These are phyloP conservation scores for Ceratocystis cubensis DNA, from an alignment of 2,329 filamentous ascomycete genomes.

Conservation along the genomic window DNA sequence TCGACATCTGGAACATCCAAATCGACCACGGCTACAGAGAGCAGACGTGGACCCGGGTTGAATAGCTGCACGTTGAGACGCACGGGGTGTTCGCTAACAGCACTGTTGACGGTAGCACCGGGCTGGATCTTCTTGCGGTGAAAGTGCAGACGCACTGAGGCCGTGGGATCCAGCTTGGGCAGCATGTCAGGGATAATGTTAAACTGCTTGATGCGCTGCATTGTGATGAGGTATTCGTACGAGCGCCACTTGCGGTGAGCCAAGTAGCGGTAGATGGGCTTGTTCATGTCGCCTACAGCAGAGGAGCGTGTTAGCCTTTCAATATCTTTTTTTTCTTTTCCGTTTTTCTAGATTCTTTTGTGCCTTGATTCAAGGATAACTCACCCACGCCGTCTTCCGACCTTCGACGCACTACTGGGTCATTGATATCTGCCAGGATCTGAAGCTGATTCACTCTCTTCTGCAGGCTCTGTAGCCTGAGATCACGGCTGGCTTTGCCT, in stretches of 20 bases:
- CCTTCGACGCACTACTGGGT: constrained; percentile 80
- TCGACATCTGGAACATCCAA: constrained; percentile 75
- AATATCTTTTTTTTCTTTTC: constrained; percentile 21
- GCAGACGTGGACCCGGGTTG: constrained; percentile 64
- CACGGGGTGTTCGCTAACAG: constrained; percentile 59
- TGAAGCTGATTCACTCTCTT: constrained; percentile 65
- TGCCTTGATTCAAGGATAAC: constrained; percentile 24
- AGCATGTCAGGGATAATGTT: constrained; percentile 79
- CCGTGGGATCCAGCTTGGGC: constrained; percentile 61
- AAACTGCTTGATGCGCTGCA: constrained; percentile 79
- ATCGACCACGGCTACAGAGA: constrained; percentile 78
- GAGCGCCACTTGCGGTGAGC: constrained; percentile 78
- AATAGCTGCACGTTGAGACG: constrained; percentile 77
- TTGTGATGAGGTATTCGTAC: constrained; percentile 65
- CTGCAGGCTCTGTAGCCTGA: constrained; percentile 55
- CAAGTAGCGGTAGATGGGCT: constrained; percentile 87
- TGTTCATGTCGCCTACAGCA: constrained; percentile 72
- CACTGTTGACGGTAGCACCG: constrained; percentile 65
- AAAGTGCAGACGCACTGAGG: constrained; percentile 75
- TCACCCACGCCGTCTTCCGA: constrained; percentile 86
- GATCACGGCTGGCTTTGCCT: constrained; percentile 52
- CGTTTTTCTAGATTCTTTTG: too few species aligned
- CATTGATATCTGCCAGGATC: constrained; percentile 86
- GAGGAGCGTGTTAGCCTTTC: constrained; percentile 5
- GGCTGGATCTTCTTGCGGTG: constrained; percentile 55